Evolutionary conservation across 805 yeast species (phyloP), one percentile per base, ranked within the genome.

Genomic region (Kodamaea jinghongensis): DNA sequence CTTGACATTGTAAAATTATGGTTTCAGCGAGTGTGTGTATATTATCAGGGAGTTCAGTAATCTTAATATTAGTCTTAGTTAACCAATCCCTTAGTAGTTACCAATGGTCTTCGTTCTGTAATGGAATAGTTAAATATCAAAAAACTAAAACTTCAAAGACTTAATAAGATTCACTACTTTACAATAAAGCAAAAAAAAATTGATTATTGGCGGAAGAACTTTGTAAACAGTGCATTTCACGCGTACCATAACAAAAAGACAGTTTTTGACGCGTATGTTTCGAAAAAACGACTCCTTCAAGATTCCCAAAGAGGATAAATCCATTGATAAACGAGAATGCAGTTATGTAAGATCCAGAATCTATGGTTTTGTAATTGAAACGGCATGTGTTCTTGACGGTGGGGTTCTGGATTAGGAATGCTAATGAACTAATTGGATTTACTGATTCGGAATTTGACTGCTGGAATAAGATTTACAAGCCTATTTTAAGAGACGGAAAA

Each of bases 1-100:
- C 85, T 76, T 28, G 83, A 71, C 23, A 20, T 49, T 73, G 78
- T n/a, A 45, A 34, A 37, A 20, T 20, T 8, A 6, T 20, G 23
- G 8, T 20, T 20, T 20, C 23, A 20, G 23, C 23, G 23, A 20
- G 23, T 20, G 23, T 20, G 27, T 31, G 35, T 41, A n/a, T 8
- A 6, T 10, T 14, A 22, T 13, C 28, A 33, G 11, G 22, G 25
- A 31, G 20, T 31, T 7, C 14, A 33, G 28, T 33, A 16, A 20
- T 22, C 15, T 12, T 12, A 12, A 10, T 28, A 28, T 9, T 9
- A 11, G 29, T 12, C 14, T 27, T 27, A 6, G 6, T 27, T 11
- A 12, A 8, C 23, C 7, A 20, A 8, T 20, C 23, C 23, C 23
- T 20, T 20, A 6, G 7, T 20, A 6, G 7, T 8, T 20, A 20